Conservation (phyloP, 2,329 filamentous ascomycete genomes). For the Diaporthe capsici region DNA sequence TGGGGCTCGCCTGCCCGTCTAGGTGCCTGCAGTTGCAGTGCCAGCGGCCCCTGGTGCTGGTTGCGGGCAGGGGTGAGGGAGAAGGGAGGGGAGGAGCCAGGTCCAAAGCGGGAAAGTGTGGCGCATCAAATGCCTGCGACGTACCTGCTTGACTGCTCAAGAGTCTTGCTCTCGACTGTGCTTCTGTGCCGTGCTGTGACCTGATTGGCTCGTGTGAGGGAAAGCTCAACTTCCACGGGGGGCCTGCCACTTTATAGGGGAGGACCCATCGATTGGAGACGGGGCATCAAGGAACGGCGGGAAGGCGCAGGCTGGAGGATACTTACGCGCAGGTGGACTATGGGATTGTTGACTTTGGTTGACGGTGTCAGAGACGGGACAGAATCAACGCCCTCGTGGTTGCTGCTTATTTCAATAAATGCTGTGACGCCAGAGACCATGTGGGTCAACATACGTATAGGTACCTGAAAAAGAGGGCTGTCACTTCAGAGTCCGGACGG, state of each 20-base stretch:
- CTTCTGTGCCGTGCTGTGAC: neutral
- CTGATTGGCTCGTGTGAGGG: slow-evolving; percentile 28
- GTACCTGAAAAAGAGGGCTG: slow-evolving; percentile 19
- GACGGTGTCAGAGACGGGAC: neutral
- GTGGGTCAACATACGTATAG: slow-evolving; percentile 1
- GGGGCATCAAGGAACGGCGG: neutral
- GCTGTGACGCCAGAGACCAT: slow-evolving; percentile 11
- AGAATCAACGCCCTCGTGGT: neutral
- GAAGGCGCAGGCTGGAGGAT: neutral
- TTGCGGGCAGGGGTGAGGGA: slow-evolving; percentile 35
- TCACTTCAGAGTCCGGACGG: neutral
- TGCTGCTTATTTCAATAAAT: slow-evolving; percentile 13
- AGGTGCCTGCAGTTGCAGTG: slow-evolving; percentile 35
- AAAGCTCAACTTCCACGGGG: slow-evolving; percentile 24
- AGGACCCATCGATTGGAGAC: neutral
- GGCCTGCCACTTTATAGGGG: slow-evolving; percentile 17
- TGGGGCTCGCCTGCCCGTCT: slow-evolving; percentile 35
- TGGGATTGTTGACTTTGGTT: neutral
- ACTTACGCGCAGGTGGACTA: neutral
- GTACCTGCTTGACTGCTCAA: slow-evolving; percentile 38
- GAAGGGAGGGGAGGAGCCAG: slow-evolving; percentile 33
- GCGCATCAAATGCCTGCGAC: slow-evolving; percentile 36
- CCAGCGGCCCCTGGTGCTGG: slow-evolving; percentile 30
- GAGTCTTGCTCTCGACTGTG: neutral
- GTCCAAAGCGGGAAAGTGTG: slow-evolving; percentile 38